Evolutionary conservation across 805 yeast species (phyloP), one percentile per base, ranked within the genome.

Genomic region (Hemisphaericaspora nanyangensis): DNA sequence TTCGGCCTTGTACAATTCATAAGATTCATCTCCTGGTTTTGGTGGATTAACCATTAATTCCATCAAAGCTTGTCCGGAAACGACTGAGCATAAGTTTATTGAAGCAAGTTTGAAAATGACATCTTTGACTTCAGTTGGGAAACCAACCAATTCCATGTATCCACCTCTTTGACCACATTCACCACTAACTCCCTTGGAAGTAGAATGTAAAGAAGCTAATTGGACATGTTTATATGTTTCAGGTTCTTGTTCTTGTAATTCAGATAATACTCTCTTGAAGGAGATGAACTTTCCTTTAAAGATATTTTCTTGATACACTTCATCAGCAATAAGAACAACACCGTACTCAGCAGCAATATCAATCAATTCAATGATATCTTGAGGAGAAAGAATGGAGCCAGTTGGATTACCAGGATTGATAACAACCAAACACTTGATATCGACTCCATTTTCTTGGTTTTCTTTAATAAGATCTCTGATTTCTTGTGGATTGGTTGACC

Each of bases 91-190:
- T 40, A 93, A 72, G 22, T 93, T 82, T 49, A 93, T 89, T 10
- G 95, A 85, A 13, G 95, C 95, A 50, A 95, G 69, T 66, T 93
- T 93, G 61, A 84, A 72, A 38, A 93, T 72, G 39, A 85, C 75
- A 22, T 78, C 85, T 51, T 72, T 66, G 13, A 90, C 82, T 32
- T 83, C 89, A 3, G 70, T 71, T 11, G 74, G 68, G 63, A 93
- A 85, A 1, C 96, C 96, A 8, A 82, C 76, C 6, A 90, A 66
- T 64, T 93, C 99, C 93, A 93, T 85, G 70, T 90, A 93, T 5
- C 99, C 99, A 53, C 98, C 99, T 66, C 99, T 81, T 70, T 93
- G 99, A 44, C 99, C 99, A 74, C 99, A 93, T 66, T 93, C 99
- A 46, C 99, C 99, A 46, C 88, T 77, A 51, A 89, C 88, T 61